Conservation (phyloP, 805 yeast species). For the Pichia membranifaciens region DNA sequence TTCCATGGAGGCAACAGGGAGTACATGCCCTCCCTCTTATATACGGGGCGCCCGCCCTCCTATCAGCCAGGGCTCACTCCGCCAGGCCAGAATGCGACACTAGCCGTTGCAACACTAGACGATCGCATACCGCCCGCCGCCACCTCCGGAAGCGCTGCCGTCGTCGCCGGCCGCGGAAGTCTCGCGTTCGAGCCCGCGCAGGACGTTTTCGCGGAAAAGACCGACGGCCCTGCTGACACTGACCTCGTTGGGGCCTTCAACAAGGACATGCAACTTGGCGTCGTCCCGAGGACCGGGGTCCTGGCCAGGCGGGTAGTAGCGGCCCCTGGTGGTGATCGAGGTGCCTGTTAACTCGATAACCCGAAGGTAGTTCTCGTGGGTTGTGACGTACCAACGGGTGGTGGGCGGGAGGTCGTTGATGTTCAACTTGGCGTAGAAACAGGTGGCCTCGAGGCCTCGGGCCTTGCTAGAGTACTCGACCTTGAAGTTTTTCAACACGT, state of each 20-base stretch:
- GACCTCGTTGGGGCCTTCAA: slow-evolving; percentile 65
- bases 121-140: slow-evolving; percentile 1
- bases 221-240: slow-evolving; percentile 56
- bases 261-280: slow-evolving; percentile 67
- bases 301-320: slow-evolving; percentile 59
- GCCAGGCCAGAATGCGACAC: neutral
- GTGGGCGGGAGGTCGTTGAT: slow-evolving; percentile 83
- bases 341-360: slow-evolving; percentile 68
- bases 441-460: slow-evolving; percentile 1
- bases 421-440: slow-evolving; percentile 15
- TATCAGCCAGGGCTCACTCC: too few relatives aligned
- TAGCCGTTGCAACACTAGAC: neutral
- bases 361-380: slow-evolving; percentile 54
- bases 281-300: slow-evolving; percentile 51
- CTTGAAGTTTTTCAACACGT: slow-evolving; percentile 36
- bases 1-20: too few relatives aligned
- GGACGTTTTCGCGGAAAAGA: slow-evolving; percentile 46
- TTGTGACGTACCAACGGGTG: slow-evolving; percentile 73
- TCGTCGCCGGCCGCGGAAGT: neutral
- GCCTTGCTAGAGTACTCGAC: slow-evolving; percentile 40
- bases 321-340: slow-evolving; percentile 79
- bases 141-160: neutral
- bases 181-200: slow-evolving; percentile 39
- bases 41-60: too few relatives aligned
- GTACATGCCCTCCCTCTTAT: too few relatives aligned